Conservation (phyloP, 768 basidiomycete species). For the Suillus cothurnatus region DNA sequence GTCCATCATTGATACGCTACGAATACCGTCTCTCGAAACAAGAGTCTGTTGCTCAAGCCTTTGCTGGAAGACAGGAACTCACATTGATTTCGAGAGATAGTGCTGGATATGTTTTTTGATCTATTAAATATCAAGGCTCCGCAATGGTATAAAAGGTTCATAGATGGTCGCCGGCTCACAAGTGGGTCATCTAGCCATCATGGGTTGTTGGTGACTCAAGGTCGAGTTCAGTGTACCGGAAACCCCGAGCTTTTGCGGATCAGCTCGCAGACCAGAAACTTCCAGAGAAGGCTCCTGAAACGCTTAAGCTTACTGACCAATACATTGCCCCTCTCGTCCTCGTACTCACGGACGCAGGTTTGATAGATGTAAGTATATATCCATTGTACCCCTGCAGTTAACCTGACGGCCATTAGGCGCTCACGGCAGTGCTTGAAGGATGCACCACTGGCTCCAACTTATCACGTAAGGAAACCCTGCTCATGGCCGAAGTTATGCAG, state of each 20-base stretch:
- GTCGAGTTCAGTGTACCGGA: slow-evolving; percentile 62
- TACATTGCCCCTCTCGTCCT: slow-evolving; percentile 85
- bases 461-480: slow-evolving; percentile 86
- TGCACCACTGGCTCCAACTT: slow-evolving; percentile 67
- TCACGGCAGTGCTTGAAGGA: slow-evolving; percentile 86
- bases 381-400: background rate
- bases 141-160: slow-evolving; percentile 91
- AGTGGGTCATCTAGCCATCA: slow-evolving; percentile 49
- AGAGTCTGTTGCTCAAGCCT: slow-evolving; percentile 49
- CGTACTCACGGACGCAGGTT: slow-evolving; percentile 83
- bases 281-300: slow-evolving; percentile 51
- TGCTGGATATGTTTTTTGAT: slow-evolving; percentile 94
- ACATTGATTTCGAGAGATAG: slow-evolving; percentile 68
- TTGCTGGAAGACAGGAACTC: slow-evolving; percentile 9
- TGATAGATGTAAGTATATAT: slow-evolving; percentile 70
- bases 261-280: slow-evolving; percentile 37
- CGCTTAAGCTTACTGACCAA: slow-evolving; percentile 87
- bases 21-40: slow-evolving; percentile 85
- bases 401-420: slow-evolving; percentile 52
- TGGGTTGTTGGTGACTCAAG: background rate
- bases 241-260: slow-evolving; percentile 42
- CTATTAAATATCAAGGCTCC: slow-evolving; percentile 89
- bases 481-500: slow-evolving; percentile 90
- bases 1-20: slow-evolving; percentile 80
- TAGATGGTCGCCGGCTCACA: slow-evolving; percentile 84